These are phyloP conservation scores for Gossypium davidsonii DNA, from an alignment of 441 rosid species.

Conservation along the genomic window DNA sequence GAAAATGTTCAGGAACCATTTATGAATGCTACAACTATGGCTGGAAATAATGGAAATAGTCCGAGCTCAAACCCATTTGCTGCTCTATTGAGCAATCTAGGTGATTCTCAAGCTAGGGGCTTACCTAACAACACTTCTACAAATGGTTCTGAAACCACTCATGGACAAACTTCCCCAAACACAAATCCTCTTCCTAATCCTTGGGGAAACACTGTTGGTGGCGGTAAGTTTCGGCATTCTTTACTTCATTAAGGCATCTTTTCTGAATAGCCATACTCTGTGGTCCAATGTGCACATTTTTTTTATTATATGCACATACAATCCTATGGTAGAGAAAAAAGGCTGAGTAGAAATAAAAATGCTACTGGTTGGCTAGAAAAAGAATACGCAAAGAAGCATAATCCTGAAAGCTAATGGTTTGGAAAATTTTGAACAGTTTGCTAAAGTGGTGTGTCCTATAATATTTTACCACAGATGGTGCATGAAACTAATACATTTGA, in stretches of 20 bases:
- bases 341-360: background rate
- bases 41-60: slow-evolving; percentile 41
- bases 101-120: slow-evolving; percentile 36
- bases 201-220: slow-evolving; percentile 43
- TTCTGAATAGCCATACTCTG: background rate
- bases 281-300: background rate
- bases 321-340: background rate
- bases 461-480: background rate
- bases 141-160: slow-evolving; percentile 35
- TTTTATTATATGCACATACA: background rate
- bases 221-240: slow-evolving; percentile 33
- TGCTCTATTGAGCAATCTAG: slow-evolving; percentile 54
- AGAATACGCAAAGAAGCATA: background rate
- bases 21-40: slow-evolving; percentile 50
- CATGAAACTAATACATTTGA: background rate
- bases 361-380: background rate
- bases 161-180: slow-evolving; percentile 42
- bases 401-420: background rate
- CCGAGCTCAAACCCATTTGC: slow-evolving; percentile 53
- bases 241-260: background rate
- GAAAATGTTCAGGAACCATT: slow-evolving; percentile 66
- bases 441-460: background rate
- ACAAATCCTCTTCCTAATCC: slow-evolving; percentile 69
- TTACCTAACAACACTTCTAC: slow-evolving; percentile 38
- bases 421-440: background rate